Conservation (phyloP, 352 stramenopile genomes). For the Globisporangium echinulatum region DNA sequence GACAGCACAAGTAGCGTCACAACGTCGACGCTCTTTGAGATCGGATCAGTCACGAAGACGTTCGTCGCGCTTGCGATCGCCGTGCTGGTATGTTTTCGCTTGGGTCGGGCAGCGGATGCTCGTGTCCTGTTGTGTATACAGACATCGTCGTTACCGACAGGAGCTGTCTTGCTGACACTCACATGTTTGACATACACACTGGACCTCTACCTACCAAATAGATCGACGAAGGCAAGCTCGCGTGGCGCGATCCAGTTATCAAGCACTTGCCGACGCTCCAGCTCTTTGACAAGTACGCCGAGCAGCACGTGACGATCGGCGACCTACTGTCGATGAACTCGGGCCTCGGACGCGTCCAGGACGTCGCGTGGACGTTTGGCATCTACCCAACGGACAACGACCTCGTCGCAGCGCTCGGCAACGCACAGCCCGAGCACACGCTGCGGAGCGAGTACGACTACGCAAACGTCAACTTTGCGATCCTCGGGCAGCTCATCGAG, state of each 20-base stretch:
- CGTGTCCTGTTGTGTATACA: background rate
- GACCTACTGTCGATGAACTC: slow-evolving; percentile 63
- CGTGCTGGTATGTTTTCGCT: slow-evolving; percentile 19
- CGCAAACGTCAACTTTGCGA: slow-evolving; percentile 56
- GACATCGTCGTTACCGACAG: background rate
- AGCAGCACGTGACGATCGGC: slow-evolving; percentile 39
- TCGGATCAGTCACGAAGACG: slow-evolving; percentile 62
- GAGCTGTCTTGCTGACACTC: background rate
- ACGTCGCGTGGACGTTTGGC: slow-evolving; percentile 24
- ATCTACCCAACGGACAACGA: slow-evolving; percentile 32
- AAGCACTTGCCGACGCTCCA: slow-evolving; percentile 42
- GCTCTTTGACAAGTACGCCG: slow-evolving; percentile 53
- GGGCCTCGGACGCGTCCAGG: slow-evolving; percentile 21
- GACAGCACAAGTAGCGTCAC: slow-evolving; percentile 28
- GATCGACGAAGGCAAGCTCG: slow-evolving; percentile 47
- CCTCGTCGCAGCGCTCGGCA: slow-evolving; percentile 24
- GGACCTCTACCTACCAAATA: background rate
- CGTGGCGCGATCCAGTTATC: slow-evolving; percentile 49
- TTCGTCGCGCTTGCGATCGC: slow-evolving; percentile 43
- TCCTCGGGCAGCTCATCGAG: slow-evolving; percentile 53
- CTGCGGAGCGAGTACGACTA: slow-evolving; percentile 51
- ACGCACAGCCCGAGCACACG: slow-evolving; percentile 31
- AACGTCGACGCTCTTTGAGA: slow-evolving; percentile 47
- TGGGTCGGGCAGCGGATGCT: background rate
- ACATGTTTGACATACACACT: background rate